These are phyloP conservation scores for Cordyceps javanica DNA, from an alignment of 2,329 filamentous ascomycete species.

Conservation along the genomic window DNA sequence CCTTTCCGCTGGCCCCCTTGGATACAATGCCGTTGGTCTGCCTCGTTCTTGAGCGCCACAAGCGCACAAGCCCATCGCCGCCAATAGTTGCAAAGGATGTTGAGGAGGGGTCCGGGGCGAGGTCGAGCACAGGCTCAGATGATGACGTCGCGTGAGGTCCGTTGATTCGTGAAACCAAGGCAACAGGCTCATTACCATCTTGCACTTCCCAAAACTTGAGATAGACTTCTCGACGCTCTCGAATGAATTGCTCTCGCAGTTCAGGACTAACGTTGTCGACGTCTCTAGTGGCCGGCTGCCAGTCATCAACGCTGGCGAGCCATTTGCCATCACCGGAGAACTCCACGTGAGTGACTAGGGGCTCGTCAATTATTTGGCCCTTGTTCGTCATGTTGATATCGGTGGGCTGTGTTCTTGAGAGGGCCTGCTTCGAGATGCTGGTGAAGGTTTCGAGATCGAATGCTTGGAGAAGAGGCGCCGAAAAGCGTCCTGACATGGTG, in stretches of 20 bases:
- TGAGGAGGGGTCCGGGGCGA: slow-evolving; percentile 63
- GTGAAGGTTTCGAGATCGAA: slow-evolving; percentile 77
- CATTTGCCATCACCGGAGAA: slow-evolving; percentile 78
- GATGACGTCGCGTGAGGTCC: slow-evolving; percentile 62
- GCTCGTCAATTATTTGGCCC: slow-evolving; percentile 66
- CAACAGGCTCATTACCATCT: slow-evolving; percentile 52
- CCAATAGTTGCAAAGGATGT: slow-evolving; percentile 80
- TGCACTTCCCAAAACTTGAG: slow-evolving; percentile 86
- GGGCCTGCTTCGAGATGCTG: slow-evolving; percentile 77
- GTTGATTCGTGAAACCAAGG: slow-evolving; percentile 77
- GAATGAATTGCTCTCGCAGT: slow-evolving; percentile 38
- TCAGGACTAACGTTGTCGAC: slow-evolving; percentile 40
- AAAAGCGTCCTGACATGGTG: slow-evolving; percentile 44
- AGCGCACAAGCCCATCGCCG: slow-evolving; percentile 67
- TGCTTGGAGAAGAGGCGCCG: slow-evolving; percentile 64
- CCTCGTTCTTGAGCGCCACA: slow-evolving; percentile 73
- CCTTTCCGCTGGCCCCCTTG: slow-evolving; percentile 50
- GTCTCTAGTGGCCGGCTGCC: slow-evolving; percentile 69
- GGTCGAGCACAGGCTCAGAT: slow-evolving; percentile 59
- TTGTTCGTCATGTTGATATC: slow-evolving; percentile 70
- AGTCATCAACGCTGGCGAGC: slow-evolving; percentile 89
- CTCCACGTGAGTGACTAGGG: slow-evolving; percentile 67
- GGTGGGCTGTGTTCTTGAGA: slow-evolving; percentile 83
- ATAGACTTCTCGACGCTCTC: slow-evolving; percentile 62
- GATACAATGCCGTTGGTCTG: slow-evolving; percentile 62